Base-by-base conservation (phyloP, 306 rosid species). In the Inga leiocalycina region DNA sequence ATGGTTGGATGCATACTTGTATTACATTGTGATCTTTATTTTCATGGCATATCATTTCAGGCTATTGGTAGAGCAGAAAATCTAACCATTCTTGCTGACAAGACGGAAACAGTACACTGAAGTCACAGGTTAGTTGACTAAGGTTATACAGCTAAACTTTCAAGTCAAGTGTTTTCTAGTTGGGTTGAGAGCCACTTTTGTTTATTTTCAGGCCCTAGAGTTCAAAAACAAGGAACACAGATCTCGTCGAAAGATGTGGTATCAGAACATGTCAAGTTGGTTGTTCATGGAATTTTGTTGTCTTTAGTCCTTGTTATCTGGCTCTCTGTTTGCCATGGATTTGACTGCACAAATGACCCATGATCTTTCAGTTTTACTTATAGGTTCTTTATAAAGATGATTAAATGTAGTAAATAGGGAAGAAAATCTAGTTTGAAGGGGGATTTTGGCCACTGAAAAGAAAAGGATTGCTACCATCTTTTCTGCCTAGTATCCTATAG, bases 181-280 rank as follows among this genome's bases (percentile, higher is more conserved):
- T 22, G 56, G 35, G 20, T 87, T 75, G 81, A 89, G 49, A 69
- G 48, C 83, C 45, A 59, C 45, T 27, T 62, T 51, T 69, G 30
- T 69, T 39, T 17, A 1, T 74, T 81, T 93, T 85, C 90, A 93
- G 99, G 98, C 99, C 9, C 94, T 88, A 78, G 88, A 86, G 13
- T 96, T 82, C 86, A 92, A 87, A 89, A 88, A 59, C 81, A 85
- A 11, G 98, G 97, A 84, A 91, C 97, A 44, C 91, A 96, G 39
- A 39, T 96, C 67, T 27, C 89, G 91, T 64, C 88, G 91, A 83
- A 93, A 94, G 83, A 90, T 96, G 97, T 96, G 99, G 99, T 96
- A 91, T 80, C 98, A 96, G 80, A 96, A 96, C 87, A 96, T 96
- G 98, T 92, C 84, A 96, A 94, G 85, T 78, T 96, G 91, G 91